These are phyloP conservation scores for Fusarium secorum DNA, from an alignment of 2,329 filamentous ascomycete species.

Conservation along the genomic window DNA sequence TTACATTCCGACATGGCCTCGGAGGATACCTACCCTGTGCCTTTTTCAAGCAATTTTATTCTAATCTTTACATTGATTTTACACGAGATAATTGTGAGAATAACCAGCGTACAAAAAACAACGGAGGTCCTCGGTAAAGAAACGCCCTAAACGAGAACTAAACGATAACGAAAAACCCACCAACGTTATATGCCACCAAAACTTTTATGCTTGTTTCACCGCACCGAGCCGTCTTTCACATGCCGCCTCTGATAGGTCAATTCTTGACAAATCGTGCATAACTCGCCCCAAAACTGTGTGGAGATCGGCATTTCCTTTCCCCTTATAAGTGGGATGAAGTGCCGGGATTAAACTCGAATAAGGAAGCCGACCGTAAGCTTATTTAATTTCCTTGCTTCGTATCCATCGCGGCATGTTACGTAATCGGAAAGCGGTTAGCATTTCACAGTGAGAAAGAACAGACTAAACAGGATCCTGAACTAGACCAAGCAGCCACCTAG, in stretches of 20 bases:
- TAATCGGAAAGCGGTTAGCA: neutral
- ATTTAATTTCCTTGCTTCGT: neutral
- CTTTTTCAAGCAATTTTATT: rapidly evolving
- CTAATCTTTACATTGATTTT: neutral
- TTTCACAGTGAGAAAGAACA: neutral
- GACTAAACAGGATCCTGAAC: neutral
- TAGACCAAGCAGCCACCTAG: neutral
- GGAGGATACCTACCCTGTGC: neutral
- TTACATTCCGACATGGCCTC: too few relatives aligned
- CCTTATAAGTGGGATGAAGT: neutral
- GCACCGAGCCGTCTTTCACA: neutral
- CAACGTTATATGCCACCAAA: neutral
- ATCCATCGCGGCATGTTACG: neutral
- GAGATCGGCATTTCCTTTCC: neutral
- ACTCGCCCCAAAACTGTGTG: neutral
- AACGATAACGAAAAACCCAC: too few relatives aligned
- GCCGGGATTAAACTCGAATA: neutral
- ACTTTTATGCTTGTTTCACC: neutral
- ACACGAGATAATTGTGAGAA: too few relatives aligned
- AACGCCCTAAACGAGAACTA: neutral
- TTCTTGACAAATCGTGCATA: neutral
- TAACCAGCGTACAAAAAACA: neutral
- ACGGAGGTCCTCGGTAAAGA: neutral
- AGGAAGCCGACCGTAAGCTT: neutral
- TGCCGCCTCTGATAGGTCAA: neutral